These are phyloP conservation scores for Micractinium sp. DNA, from an alignment of 139 green algal species.

Conservation along the genomic window DNA sequence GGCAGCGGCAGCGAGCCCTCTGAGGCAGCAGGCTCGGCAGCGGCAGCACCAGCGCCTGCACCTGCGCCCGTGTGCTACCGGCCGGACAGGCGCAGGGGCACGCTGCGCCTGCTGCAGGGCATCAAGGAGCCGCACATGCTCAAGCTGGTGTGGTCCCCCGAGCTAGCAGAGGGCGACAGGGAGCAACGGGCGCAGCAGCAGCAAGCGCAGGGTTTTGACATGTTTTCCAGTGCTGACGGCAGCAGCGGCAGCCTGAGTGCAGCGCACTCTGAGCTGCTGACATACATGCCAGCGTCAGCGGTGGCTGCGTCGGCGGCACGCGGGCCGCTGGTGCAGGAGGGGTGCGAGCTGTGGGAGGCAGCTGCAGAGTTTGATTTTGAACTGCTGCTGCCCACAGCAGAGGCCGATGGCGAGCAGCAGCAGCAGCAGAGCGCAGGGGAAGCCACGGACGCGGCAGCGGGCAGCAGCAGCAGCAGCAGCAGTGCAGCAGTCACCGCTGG, in stretches of 20 bases:
- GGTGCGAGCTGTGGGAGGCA: constrained; percentile 28
- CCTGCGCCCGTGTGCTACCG: background rate
- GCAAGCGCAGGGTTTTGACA: constrained; percentile 4
- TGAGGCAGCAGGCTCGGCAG: background rate
- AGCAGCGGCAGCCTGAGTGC: background rate
- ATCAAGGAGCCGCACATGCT: constrained; percentile 22
- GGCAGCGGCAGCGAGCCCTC: background rate
- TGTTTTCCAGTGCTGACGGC: background rate
- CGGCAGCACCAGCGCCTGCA: background rate
- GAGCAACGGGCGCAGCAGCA: background rate
- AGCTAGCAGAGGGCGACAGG: background rate
- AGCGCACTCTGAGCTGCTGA: background rate
- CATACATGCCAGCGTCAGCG: background rate
- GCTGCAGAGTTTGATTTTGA: constrained; percentile 22
- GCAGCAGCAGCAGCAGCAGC: background rate
- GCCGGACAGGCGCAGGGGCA: constrained; percentile 7
- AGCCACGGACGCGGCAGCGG: background rate
- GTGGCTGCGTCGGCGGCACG: constrained; percentile 4
- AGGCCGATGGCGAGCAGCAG: background rate
- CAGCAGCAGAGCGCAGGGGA: background rate
- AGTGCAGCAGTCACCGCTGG: background rate
- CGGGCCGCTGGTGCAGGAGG: background rate
- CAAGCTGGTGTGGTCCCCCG: constrained; percentile 16
- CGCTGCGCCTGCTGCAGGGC: constrained; percentile 37
- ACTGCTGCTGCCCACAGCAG: constrained; percentile 5